phyloP scores from a whole-genome alignment of 2,329 filamentous ascomycete genomes.

The Stachybotrys echinatus region DNA sequence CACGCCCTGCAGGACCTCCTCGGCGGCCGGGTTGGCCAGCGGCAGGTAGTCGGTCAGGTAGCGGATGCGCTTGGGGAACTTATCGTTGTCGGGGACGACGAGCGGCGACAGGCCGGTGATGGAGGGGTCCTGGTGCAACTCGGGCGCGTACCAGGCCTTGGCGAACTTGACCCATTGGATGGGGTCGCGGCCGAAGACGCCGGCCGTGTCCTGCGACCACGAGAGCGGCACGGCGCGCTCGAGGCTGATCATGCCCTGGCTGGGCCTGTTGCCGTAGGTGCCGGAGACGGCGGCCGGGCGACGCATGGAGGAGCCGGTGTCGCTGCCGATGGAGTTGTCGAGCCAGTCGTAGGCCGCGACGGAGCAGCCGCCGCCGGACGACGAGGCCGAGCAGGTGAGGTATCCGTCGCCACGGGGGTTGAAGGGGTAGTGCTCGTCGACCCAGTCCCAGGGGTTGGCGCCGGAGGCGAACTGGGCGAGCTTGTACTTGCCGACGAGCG shows the following conservation, averaged over 20 bases:
- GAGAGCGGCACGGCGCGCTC: not conserved
- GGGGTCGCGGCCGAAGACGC: not conserved
- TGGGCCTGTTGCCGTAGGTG: not conserved
- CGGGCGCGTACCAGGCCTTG: slow-evolving; percentile 1
- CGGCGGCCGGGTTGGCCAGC: not conserved
- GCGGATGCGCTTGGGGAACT: not conserved
- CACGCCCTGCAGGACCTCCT: not conserved
- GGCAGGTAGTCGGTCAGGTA: slow-evolving; percentile 1
- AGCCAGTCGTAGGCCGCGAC: slow-evolving; percentile 1
- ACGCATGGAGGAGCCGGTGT: not conserved
- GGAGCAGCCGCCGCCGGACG: not conserved
- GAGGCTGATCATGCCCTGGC: not conserved
- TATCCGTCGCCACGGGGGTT: slow-evolving; percentile 1
- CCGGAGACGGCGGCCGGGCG: not conserved
- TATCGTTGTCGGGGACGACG: not conserved
- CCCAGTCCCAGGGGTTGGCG: not conserved
- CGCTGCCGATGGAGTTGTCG: not conserved
- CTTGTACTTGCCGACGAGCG: slow-evolving; percentile 1
- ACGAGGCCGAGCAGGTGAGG: not conserved
- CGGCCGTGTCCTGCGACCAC: not conserved
- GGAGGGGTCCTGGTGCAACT: not conserved
- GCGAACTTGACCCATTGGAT: slow-evolving; percentile 1
- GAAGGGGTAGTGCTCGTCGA: slow-evolving; percentile 1
- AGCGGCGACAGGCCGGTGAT: not conserved
- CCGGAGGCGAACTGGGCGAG: not conserved